Evolutionary conservation across 805 yeast species (phyloP).

Genomic region (Ogataea methylovora): DNA sequence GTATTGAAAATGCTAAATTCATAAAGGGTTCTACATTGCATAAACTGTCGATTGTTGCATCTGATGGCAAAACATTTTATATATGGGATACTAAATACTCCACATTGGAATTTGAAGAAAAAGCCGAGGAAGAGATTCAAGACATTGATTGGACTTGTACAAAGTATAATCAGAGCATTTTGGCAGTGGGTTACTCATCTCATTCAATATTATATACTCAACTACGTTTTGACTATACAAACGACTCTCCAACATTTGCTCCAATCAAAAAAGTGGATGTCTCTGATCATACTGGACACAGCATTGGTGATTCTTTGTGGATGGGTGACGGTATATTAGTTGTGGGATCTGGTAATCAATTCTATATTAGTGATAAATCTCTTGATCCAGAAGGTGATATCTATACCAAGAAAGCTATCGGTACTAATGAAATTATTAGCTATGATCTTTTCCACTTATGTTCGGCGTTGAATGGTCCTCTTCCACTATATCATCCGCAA

Average conservation of each 20-base stretch:
- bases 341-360: conserved; percentile 84
- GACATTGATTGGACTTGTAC: conserved; percentile 90
- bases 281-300: conserved; percentile 63
- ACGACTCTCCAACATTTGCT: conserved; percentile 67
- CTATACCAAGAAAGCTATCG: conserved; percentile 46
- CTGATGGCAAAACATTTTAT: conserved; percentile 39
- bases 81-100: conserved; percentile 77
- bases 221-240: conserved; percentile 82
- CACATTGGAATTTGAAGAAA: conserved; percentile 54
- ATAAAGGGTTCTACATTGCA: conserved; percentile 71
- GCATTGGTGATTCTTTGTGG: conserved; percentile 89
- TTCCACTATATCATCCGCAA: conserved; percentile 90
- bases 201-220: conserved; percentile 69
- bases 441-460: conserved; percentile 61
- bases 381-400: conserved; percentile 45
- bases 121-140: conserved; percentile 27
- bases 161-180: conserved; percentile 54
- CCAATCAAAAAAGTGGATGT: conserved; percentile 70
- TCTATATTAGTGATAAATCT: conserved; percentile 69
- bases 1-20: conserved; percentile 40
- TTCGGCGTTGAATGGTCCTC: conserved; percentile 76
- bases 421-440: conserved; percentile 48
- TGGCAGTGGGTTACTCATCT: conserved; percentile 71
- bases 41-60: conserved; percentile 69
- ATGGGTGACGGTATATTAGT: conserved; percentile 69